These are phyloP conservation scores for Tylopilus sp. DNA, from an alignment of 768 basidiomycete genomes.

Conservation along the genomic window DNA sequence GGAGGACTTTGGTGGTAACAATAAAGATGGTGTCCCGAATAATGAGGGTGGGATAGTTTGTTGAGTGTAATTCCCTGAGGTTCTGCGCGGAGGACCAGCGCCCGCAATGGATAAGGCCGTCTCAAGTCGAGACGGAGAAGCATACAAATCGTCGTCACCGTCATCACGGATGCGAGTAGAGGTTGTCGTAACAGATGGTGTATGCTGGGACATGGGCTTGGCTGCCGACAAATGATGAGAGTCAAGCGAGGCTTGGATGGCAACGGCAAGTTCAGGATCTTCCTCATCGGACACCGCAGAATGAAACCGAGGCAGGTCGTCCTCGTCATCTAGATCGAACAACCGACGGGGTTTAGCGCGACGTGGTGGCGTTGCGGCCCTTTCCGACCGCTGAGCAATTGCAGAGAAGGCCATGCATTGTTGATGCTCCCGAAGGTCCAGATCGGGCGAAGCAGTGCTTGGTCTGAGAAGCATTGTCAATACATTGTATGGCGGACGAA, in stretches of 20 bases:
- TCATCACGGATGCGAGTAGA: constrained; percentile 8
- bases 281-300: constrained; percentile 38
- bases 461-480: constrained; percentile 28
- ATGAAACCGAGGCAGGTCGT: constrained; percentile 27
- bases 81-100: constrained; percentile 38
- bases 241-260: constrained; percentile 60
- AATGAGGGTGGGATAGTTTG: constrained; percentile 18
- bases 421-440: constrained; percentile 62
- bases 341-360: constrained; percentile 42
- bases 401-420: constrained; percentile 59
- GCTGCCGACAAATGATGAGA: constrained; percentile 3
- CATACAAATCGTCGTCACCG: constrained; percentile 46
- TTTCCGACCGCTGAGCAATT: constrained; percentile 46
- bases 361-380: constrained; percentile 28
- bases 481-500: background rate
- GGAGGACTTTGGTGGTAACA: constrained; percentile 17
- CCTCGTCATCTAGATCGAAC: constrained; percentile 54
- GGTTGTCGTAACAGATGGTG: constrained; percentile 3
- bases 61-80: constrained; percentile 10
- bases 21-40: constrained; percentile 39
- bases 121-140: constrained; percentile 56
- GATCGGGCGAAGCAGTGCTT: constrained; percentile 39
- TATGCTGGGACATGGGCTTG: constrained; percentile 6
- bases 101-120: constrained; percentile 67
- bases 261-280: constrained; percentile 56